These are phyloP conservation scores for Coemansia sp. DNA, from an alignment of 192 early-diverging fungal species.

Conservation along the genomic window DNA sequence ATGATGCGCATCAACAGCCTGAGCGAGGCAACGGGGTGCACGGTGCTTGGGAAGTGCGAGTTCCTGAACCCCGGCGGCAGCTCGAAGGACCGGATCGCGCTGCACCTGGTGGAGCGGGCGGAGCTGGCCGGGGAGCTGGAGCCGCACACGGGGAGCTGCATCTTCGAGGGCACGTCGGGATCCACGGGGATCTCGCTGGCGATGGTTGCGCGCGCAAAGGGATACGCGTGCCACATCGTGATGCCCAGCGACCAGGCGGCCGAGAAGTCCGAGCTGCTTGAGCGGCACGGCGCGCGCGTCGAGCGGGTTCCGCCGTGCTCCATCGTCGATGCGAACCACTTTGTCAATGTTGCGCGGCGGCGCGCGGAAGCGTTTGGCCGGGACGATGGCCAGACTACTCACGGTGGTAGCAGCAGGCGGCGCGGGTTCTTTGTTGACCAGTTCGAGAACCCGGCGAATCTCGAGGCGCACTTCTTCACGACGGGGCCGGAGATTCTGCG, in stretches of 20 bases:
- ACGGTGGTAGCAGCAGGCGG: not conserved
- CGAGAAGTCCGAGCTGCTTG: conserved; percentile 87
- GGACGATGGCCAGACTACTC: not conserved
- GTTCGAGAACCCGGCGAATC: conserved; percentile 92
- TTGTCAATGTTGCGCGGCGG: conserved; percentile 84
- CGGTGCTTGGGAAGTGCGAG: conserved; percentile 76
- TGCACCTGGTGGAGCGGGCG: conserved; percentile 80
- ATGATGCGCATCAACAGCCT: conserved; percentile 83
- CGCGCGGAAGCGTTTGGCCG: conserved; percentile 68
- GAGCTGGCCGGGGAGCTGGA: conserved; percentile 67
- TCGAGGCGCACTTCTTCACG: conserved; percentile 71
- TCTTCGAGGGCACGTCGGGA: conserved; percentile 96
- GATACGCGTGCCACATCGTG: conserved; percentile 92
- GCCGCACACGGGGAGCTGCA: conserved; percentile 73
- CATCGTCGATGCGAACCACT: conserved; percentile 89
- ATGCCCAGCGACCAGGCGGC: conserved; percentile 94
- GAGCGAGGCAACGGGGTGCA: conserved; percentile 89
- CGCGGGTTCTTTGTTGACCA: conserved; percentile 87
- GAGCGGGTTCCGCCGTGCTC: conserved; percentile 90
- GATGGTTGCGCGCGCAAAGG: conserved; percentile 82
- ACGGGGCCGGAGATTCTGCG: conserved; percentile 87
- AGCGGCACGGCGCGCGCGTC: conserved; percentile 81
- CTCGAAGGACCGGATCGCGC: conserved; percentile 92
- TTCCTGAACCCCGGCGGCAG: conserved; percentile 92
- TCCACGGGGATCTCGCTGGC: conserved; percentile 96